phyloP scores from a whole-genome alignment of 148 eudicot genomes.

The Salicornia ramosissima region DNA sequence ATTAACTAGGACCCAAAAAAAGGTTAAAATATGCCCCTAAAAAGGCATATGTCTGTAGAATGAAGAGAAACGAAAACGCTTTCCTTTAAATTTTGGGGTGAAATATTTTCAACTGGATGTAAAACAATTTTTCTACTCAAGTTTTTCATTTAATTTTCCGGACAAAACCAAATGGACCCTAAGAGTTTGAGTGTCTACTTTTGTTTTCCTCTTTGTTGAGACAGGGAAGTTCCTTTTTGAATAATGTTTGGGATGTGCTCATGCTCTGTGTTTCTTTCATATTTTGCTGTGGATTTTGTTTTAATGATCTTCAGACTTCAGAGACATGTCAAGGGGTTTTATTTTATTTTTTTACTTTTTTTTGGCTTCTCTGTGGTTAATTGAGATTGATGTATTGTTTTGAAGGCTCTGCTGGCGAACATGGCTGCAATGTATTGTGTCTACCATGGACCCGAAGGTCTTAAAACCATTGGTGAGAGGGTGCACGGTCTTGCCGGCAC shows the following conservation, averaged over 20 bases:
- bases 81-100: no score
- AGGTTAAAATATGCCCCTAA: no score
- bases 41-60: no score
- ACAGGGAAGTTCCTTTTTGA: not conserved
- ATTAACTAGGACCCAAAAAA: no score
- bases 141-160: not conserved
- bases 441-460: conserved; percentile 98
- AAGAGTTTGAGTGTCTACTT: no score
- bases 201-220: not conserved
- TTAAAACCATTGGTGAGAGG: conserved; percentile 81
- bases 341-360: not conserved
- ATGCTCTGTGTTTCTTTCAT: no score
- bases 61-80: no score
- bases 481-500: conserved; percentile 92
- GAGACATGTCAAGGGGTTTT: not conserved
- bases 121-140: no score
- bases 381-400: conserved; percentile 14
- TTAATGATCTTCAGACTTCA: not conserved
- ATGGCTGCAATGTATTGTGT: conserved; percentile 99
- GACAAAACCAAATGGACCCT: no score
- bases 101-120: no score
- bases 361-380: not conserved
- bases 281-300: no score
- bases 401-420: conserved; percentile 92
- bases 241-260: no score